Base-by-base conservation (phyloP, 2,329 filamentous ascomycete genomes). In the Colletotrichum cordylinicola region DNA sequence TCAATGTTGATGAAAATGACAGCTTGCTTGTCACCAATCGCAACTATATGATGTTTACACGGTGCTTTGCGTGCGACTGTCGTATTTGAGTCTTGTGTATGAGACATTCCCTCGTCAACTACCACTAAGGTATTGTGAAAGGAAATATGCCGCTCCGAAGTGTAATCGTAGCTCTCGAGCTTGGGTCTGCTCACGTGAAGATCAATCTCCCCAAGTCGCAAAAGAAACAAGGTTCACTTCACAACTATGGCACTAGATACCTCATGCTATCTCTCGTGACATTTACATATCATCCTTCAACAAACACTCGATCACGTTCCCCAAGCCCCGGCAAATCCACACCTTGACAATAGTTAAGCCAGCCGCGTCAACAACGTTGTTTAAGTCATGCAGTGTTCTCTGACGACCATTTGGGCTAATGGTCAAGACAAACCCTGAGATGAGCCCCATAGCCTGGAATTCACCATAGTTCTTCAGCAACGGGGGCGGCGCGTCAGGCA, bases 251-350 rank as follows among this genome's bases (percentile, higher is more conserved):
- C 24, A 67, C 4, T 21, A 31, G 9, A 9, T 62, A 39, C 18
- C n/a, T n/a, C n/a, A n/a, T n/a, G n/a, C n/a, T n/a, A n/a, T 16
- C 8, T 1, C 31, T 39, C 27, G 13, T 29, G 16, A 4, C 13
- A 73, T 16, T 9, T 58, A 62, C 52, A 29, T 27, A n/a, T 75
- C 61, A 10, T 58, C 70, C 33, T 58, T 68, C 70, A 75, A 33
- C 56, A 62, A 56, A 27, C 73, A 75, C 43, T 73, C 73, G 27
- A 75, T 75, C 8, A 75, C 69, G 43, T 58, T 48, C 7, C 69
- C 73, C 43, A 73, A 21, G 56, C 73, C 73, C 13, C 64, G 33
- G 18, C 69, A 73, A 33, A 73, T 68, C 73, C 73, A 73, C 9
- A 68, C 70, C 27, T 73, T 68, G 16, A 24, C 24, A 65, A 75